phyloP scores from a whole-genome alignment of 2,329 filamentous ascomycete genomes.

The Periconia sp. region DNA sequence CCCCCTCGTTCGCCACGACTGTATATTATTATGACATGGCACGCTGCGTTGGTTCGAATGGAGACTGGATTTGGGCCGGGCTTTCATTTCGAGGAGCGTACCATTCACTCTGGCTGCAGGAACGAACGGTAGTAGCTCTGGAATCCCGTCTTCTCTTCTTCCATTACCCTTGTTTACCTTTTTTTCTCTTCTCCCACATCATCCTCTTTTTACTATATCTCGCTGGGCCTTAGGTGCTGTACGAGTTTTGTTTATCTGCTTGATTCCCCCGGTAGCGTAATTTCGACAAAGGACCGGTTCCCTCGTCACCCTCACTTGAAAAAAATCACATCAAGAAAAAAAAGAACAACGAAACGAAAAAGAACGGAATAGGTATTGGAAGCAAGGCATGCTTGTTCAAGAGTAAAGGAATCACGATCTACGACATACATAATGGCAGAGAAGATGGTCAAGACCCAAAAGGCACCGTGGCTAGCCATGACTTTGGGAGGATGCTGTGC shows the following conservation, averaged over 20 bases:
- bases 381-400: background rate
- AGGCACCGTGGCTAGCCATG: constrained; percentile 38
- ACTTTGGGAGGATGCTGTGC: constrained; percentile 43
- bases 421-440: background rate
- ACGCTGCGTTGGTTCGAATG: background rate
- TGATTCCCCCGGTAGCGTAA: background rate
- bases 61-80: background rate
- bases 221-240: background rate
- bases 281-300: background rate
- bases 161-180: background rate
- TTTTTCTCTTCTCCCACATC: background rate
- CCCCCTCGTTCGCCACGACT: background rate
- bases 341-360: background rate
- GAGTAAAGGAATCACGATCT: background rate
- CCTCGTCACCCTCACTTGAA: background rate
- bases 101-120: background rate
- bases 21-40: background rate
- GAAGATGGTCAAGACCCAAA: constrained; percentile 5
- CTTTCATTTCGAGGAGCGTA: background rate
- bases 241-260: background rate
- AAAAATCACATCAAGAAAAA: background rate
- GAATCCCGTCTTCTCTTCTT: too few species aligned
- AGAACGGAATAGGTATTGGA: background rate
- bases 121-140: too few species aligned
- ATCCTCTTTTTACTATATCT: background rate